Conservation (phyloP, 176 grass and related monocot genomes). For the Paspalum vaginatum region DNA sequence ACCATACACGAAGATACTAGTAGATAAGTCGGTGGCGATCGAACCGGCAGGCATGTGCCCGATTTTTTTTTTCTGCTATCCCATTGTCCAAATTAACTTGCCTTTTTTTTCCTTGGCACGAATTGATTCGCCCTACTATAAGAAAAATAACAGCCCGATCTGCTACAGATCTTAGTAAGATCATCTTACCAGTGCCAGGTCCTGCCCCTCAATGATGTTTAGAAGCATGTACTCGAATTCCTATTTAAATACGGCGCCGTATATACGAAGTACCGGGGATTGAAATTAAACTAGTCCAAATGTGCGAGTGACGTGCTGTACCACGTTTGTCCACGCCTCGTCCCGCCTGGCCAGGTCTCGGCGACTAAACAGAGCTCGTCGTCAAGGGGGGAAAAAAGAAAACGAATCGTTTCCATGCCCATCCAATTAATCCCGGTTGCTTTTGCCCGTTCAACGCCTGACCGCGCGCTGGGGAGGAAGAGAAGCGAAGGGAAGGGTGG, state of each 20-base stretch:
- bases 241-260: background rate
- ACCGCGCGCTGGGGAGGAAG: background rate
- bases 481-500: background rate
- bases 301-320: conserved; percentile 37
- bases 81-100: background rate
- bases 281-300: conserved; percentile 18
- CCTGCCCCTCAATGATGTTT: background rate
- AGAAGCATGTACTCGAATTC: background rate
- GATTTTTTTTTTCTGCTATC: background rate
- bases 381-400: conserved; percentile 24
- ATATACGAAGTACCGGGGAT: background rate
- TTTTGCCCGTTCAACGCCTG: conserved; percentile 49
- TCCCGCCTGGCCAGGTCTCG: conserved; percentile 32
- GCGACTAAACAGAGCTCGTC: conserved; percentile 18
- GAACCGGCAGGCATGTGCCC: too few relatives aligned
- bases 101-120: fast-evolving
- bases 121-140: background rate
- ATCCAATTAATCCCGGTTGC: conserved; percentile 20
- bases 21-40: too few relatives aligned
- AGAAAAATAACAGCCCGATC: background rate
- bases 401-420: background rate
- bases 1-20: background rate
- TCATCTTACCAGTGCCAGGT: background rate
- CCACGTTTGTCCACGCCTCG: conserved; percentile 49
- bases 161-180: background rate